Percentiles rank a stretch among this genome's conserved stretches.
These are phyloP conservation scores for Glomus cerebriforme DNA, from an alignment of 192 early-diverging fungal genomes.

Conservation along the genomic window DNA sequence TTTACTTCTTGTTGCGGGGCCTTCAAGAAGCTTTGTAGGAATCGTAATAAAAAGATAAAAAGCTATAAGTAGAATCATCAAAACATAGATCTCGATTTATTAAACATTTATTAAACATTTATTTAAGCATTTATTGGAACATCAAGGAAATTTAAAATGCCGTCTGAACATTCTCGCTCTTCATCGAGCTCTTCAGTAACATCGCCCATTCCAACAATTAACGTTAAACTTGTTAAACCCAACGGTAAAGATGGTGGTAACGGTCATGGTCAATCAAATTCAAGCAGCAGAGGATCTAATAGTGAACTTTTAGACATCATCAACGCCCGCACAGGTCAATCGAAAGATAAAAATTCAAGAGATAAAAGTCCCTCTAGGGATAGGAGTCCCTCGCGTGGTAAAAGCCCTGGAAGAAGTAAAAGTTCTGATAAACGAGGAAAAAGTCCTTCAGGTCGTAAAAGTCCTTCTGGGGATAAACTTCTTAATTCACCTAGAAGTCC, in stretches of 20 bases:
- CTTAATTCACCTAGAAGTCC: slow-evolving; percentile 4
- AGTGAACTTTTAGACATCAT: slow-evolving; percentile 7
- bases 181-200: slow-evolving; percentile 21
- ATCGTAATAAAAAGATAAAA: background rate
- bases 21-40: background rate
- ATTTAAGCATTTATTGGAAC: background rate
- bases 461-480: slow-evolving; percentile 22
- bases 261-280: background rate
- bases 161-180: slow-evolving; percentile 23
- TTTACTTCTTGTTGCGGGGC: background rate
- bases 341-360: slow-evolving; percentile 4
- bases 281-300: background rate
- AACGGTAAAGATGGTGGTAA: background rate
- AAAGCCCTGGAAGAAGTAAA: background rate
- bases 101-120: background rate
- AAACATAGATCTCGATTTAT: background rate
- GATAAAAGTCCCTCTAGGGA: slow-evolving; percentile 20
- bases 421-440: slow-evolving; percentile 27
- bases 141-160: background rate
- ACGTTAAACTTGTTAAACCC: background rate
- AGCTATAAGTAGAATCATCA: background rate
- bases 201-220: slow-evolving; percentile 22
- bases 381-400: slow-evolving; percentile 8
- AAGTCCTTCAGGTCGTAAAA: slow-evolving; percentile 1
- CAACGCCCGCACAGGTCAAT: slow-evolving; percentile 6